Evolutionary conservation across 2,329 filamentous ascomycete genomes (phyloP), one percentile per base, ranked within the genome.

Genomic region (Fusarium bulbicola): DNA sequence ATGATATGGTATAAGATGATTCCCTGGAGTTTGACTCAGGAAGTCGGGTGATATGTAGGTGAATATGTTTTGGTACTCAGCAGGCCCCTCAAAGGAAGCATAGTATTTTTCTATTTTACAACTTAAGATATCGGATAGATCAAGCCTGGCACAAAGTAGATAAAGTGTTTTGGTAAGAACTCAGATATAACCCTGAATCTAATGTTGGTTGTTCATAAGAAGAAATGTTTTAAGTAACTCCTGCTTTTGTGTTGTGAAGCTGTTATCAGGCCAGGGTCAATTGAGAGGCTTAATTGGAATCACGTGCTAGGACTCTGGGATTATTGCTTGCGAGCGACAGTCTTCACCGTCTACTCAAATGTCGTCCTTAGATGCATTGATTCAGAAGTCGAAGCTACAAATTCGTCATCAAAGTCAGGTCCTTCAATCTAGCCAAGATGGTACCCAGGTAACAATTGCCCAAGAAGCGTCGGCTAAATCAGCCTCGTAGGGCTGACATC

Each of bases 401-500:
- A 26, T 32, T 8, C 7, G 2, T 8, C 6, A 11, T 24, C 2
- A 2, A 20, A 15, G 1, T 3, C 1, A 11, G 2, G 1, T 32
- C 21, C 9, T 8, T 20, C 11, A 5, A 11, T 15, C 2, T 7
- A 15, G 18, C 8, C 4, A 46, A 8, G 18, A 7, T n/a, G 24
- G 0, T 13, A 7, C 30, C 30, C 7, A 6, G 9, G 9, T 7
- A 12, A 6, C 7, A n/a, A 45, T 3, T 46, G 11, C 15, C 30
- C 26, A 30, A 1, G 8, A 12, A 7, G 4, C 9, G 15, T 3
- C 28, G 6, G 14, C 24, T 13, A 15, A 34, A 36, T 69, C 16
- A 63, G 65, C 65, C 50, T 58, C 9, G 43, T 32, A 53, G 28
- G 65, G 65, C 65, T 68, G 59, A 49, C 18, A 21, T n/a, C 21